phyloP scores from a whole-genome alignment of 2,329 filamentous ascomycete species.

The Cadophora luteo-olivacea region DNA sequence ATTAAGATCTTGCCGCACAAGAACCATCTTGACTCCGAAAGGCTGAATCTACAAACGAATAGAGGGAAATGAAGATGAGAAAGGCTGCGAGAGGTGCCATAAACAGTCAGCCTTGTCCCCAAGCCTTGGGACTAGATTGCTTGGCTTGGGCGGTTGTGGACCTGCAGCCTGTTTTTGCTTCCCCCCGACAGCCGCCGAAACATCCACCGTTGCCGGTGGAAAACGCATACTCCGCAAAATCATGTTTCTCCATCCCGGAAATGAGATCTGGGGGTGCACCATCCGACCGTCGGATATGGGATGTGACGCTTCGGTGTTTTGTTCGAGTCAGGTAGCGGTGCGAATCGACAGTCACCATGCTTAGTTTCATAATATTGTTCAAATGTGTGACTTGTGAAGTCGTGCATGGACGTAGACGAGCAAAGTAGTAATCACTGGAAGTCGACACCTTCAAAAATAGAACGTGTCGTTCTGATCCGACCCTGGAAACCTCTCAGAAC shows the following conservation, averaged over 20 bases:
- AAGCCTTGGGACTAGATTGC: neutral
- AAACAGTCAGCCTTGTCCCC: conserved; percentile 1
- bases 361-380: neutral
- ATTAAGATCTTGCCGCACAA: neutral
- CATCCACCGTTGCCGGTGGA: neutral
- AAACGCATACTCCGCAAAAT: neutral
- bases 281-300: neutral
- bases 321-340: neutral
- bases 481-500: neutral
- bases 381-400: neutral
- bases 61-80: neutral
- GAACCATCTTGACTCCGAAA: neutral
- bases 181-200: conserved; percentile 12
- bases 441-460: neutral
- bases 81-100: conserved; percentile 6
- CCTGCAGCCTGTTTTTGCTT: neutral
- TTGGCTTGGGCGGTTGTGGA: neutral
- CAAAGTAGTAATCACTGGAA: neutral
- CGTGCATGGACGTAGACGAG: neutral
- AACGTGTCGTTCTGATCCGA: conserved; percentile 12
- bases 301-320: neutral
- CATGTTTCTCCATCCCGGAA: conserved; percentile 3
- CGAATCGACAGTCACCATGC: neutral
- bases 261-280: neutral
- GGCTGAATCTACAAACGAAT: neutral